Base-by-base conservation (phyloP, 805 yeast species). In the Ogataea pilisensis region DNA sequence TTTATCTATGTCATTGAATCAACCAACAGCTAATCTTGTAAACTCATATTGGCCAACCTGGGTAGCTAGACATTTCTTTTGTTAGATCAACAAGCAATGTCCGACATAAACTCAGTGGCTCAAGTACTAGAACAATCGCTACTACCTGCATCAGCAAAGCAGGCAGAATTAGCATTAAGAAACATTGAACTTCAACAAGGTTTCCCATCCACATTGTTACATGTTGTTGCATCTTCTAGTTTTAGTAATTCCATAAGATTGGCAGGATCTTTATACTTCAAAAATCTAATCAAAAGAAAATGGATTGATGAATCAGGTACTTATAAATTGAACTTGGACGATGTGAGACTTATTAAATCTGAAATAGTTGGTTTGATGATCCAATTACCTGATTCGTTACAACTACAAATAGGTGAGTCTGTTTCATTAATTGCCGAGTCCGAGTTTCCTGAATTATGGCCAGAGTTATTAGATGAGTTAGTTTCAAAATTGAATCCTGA, bases 361-460 rank as follows among this genome's bases (percentile, higher is more conserved):
- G 93, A 88, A 57, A 85, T 93, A 48, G 75, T 93, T 37, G 79
- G 81, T n/a, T 68, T 90, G 45, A 89, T 93, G 98, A 82, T 90
- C 46, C 62, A 76, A 28, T 68, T 89, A 37, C 96, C 96, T 5
- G 76, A 76, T 37, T 76, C 81, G 50, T 68, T 93, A 41, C 96
- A 91, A 58, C 71, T 81, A n/a, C 99, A 95, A 66, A 76, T 93
- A 37, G 98, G 97, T 39, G 99, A 95, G 64, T 82, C 96, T 2
- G 81, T 95, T 41, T 80, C 95, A 13, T 70, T 86, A 39, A 91
- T 93, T 54, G 99, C 99, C 3, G 96, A 90, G 60, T 81, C 89
- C 43, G 99, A 93, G 61, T 93, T 93, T 66, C 99, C 99, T 1
- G 83, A 84, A 30, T 69, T 80, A 37, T 93, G 99, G 99, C 78